Evolutionary conservation across 305 asterid species (phyloP).

Genomic region (Salvia sclarea): DNA sequence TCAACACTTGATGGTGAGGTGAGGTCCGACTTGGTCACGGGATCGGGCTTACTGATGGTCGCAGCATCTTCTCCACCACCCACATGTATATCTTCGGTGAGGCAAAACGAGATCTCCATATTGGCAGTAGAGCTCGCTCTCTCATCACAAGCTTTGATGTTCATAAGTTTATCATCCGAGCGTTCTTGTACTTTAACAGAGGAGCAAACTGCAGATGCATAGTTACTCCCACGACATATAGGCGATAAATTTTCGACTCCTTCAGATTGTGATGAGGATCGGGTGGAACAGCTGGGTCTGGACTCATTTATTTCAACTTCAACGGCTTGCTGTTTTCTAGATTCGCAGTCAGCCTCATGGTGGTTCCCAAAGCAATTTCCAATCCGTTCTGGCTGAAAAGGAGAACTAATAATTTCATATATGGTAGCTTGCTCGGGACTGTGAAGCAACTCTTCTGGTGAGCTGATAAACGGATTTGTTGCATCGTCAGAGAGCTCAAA

Average conservation of each 20-base stretch:
- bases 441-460: slow-evolving; percentile 40
- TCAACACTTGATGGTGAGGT: slow-evolving; percentile 41
- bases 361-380: slow-evolving; percentile 36
- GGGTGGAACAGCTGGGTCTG: slow-evolving; percentile 54
- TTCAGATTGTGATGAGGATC: slow-evolving; percentile 57
- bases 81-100: slow-evolving; percentile 30
- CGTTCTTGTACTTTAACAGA: slow-evolving; percentile 36
- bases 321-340: slow-evolving; percentile 38
- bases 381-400: slow-evolving; percentile 40
- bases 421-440: slow-evolving; percentile 42
- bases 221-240: slow-evolving; percentile 38
- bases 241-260: slow-evolving; percentile 37
- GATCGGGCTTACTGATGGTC: slow-evolving; percentile 22
- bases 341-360: slow-evolving; percentile 33
- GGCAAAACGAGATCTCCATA: slow-evolving; percentile 34
- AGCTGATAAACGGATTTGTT: slow-evolving; percentile 41
- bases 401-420: slow-evolving; percentile 39
- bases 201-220: slow-evolving; percentile 34
- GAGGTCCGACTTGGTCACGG: slow-evolving; percentile 15
- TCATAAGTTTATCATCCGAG: slow-evolving; percentile 41
- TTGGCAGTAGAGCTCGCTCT: slow-evolving; percentile 31
- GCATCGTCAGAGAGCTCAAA: slow-evolving; percentile 70
- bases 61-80: slow-evolving; percentile 34
- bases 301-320: slow-evolving; percentile 57
- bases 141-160: slow-evolving; percentile 41